Evolutionary conservation across 2,329 filamentous ascomycete genomes (phyloP).

Genomic region (Fusarium bactridioides): DNA sequence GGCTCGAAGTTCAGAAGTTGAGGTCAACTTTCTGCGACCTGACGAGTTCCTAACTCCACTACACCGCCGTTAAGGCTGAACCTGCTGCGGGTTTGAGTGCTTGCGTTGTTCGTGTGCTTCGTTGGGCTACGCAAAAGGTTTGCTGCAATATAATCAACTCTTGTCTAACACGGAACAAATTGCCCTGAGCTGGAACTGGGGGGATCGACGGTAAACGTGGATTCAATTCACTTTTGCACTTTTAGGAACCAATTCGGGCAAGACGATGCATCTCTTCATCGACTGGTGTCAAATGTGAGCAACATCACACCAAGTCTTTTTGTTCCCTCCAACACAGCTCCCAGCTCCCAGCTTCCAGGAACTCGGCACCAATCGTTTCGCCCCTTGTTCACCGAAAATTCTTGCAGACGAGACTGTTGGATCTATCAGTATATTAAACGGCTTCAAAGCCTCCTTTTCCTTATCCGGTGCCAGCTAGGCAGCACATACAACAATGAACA

Average conservation of each 20-base stretch:
- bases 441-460: background rate
- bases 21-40: slow-evolving; percentile 24
- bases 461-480: slow-evolving; percentile 33
- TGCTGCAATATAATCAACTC: slow-evolving; percentile 13
- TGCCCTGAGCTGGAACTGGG: slow-evolving; percentile 18
- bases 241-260: slow-evolving; percentile 26
- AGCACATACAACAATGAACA: slow-evolving; percentile 44
- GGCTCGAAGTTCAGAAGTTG: slow-evolving; percentile 22
- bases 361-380: slow-evolving; percentile 3
- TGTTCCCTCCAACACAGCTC: slow-evolving; percentile 6
- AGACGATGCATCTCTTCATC: slow-evolving; percentile 39
- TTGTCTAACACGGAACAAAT: slow-evolving; percentile 6
- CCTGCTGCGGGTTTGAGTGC: slow-evolving; percentile 23
- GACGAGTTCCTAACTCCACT: slow-evolving; percentile 15
- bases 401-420: background rate
- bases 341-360: slow-evolving; percentile 14
- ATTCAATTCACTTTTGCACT: slow-evolving; percentile 24
- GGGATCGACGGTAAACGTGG: slow-evolving; percentile 21
- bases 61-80: slow-evolving; percentile 21
- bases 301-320: slow-evolving; percentile 31
- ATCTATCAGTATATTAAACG: background rate
- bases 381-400: slow-evolving; percentile 2
- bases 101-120: slow-evolving; percentile 18
- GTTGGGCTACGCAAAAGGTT: slow-evolving; percentile 15
- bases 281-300: slow-evolving; percentile 35